These are phyloP conservation scores for Ophiostoma sp. DNA, from an alignment of 2,329 filamentous ascomycete species.

Conservation along the genomic window DNA sequence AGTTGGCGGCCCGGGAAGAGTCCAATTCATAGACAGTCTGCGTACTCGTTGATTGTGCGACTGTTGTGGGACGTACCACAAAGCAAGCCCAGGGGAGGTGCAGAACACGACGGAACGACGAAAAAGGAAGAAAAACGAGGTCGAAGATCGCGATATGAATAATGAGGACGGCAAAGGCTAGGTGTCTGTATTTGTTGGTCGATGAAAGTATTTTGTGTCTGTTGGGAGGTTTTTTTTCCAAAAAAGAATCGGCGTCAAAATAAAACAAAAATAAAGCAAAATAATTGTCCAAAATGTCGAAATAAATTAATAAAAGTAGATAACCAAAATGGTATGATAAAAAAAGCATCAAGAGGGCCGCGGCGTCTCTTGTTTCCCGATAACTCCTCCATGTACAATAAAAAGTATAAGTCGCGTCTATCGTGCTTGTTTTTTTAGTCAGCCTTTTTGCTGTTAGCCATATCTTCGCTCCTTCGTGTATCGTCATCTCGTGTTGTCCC, in stretches of 20 bases:
- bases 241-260: too few relatives aligned
- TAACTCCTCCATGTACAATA: slow-evolving; percentile 3
- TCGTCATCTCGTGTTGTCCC: background rate
- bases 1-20: background rate
- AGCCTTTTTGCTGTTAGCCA: background rate
- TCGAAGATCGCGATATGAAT: background rate
- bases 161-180: background rate
- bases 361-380: background rate
- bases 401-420: background rate
- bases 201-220: too few relatives aligned
- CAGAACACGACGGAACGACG: background rate
- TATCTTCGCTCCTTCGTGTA: background rate
- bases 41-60: slow-evolving; percentile 5
- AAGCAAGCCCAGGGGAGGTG: background rate
- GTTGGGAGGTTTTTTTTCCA: background rate
- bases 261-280: background rate
- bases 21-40: background rate
- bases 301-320: background rate
- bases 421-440: background rate
- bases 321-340: background rate
- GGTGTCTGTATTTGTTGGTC: too few relatives aligned
- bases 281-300: background rate
- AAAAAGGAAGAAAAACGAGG: background rate
- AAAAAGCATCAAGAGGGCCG: slow-evolving; percentile 12
- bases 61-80: slow-evolving; percentile 6